Conservation (phyloP, 2,329 filamentous ascomycete species). For the Aspergillus sp. region DNA sequence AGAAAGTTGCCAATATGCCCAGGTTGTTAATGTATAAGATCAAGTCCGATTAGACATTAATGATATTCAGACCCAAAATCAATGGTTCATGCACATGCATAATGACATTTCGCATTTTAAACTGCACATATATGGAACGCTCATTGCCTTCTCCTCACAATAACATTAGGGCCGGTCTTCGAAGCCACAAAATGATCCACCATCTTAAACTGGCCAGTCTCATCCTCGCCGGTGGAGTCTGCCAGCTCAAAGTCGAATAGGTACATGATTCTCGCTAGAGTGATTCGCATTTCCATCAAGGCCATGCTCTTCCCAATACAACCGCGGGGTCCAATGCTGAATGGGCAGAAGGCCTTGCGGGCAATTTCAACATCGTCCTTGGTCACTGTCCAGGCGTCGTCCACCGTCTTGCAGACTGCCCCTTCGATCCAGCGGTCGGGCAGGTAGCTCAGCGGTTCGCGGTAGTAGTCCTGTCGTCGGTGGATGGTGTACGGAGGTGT, state of each 20-base stretch:
- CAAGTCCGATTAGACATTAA: no score
- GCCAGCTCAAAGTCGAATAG: slow-evolving; percentile 40
- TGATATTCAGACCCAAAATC: no score
- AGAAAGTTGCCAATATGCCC: no score
- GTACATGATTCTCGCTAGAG: slow-evolving; percentile 39
- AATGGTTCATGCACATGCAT: no score
- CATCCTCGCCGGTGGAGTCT: slow-evolving; percentile 35
- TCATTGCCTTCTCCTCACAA: slow-evolving; percentile 13
- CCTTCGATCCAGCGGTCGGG: slow-evolving; percentile 67
- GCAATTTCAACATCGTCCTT: slow-evolving; percentile 54
- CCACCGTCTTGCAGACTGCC: slow-evolving; percentile 38
- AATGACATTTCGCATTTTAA: not conserved
- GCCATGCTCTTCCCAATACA: slow-evolving; percentile 47
- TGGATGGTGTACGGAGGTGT: slow-evolving; percentile 69
- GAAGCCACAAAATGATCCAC: slow-evolving; percentile 41
- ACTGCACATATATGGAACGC: not conserved
- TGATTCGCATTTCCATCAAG: slow-evolving; percentile 43
- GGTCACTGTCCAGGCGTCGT: slow-evolving; percentile 40
- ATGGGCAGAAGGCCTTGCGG: slow-evolving; percentile 69
- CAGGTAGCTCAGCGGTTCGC: slow-evolving; percentile 57
- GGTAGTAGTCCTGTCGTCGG: slow-evolving; percentile 64
- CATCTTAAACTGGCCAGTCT: slow-evolving; percentile 34
- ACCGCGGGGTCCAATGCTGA: slow-evolving; percentile 42
- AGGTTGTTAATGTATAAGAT: no score
- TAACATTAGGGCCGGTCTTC: slow-evolving; percentile 39